Evolutionary conservation across 352 stramenopile genomes (phyloP), one percentile per base, ranked within the genome.

Genomic region (Poterioochromonas sp.): DNA sequence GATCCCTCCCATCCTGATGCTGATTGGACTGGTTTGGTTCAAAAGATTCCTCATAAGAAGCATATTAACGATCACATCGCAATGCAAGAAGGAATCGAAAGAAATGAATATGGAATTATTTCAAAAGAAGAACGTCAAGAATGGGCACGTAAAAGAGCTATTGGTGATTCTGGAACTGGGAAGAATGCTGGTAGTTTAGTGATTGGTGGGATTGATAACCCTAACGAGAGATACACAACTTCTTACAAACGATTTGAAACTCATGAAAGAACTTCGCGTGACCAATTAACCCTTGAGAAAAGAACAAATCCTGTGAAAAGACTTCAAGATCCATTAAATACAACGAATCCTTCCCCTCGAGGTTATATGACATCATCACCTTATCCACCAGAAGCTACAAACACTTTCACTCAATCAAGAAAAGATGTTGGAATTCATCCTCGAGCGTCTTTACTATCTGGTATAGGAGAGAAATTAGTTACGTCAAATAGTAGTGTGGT

Each of bases 1-100:
- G 65, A 74, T 54, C 65, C 65, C 32, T 8, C 18, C n/a, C 65
- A 74, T 54, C 65, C 65, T 5, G 65, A 74, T 74, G 65, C 65
- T 74, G 65, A 74, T 54, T 74, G 65, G 65, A 54, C 1, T 58
- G 65, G 65, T 35, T 40, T 51, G 18, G 65, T 74, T 1, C 49
- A 37, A 39, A 58, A 34, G 41, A 29, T 26, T 58, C 26, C 26
- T 58, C 43, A 53, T 22, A 74, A 74, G 43, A 74, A 54, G 29
- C 65, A 74, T n/a, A 58, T 2, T n/a, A 15, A n/a, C 2, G 32
- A 35, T 74, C 65, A 74, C 53, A 2, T 18, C 1, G 12, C 8
- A 11, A 8, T 34, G 32, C 5, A 15, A 54, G 18, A n/a, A 8
- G 32, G 32, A 32, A 74, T 74, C 40, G 40, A 32, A 18, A 8